Evolutionary conservation across 2,329 filamentous ascomycete species (phyloP).

Genomic region (Coniella lustricola): DNA sequence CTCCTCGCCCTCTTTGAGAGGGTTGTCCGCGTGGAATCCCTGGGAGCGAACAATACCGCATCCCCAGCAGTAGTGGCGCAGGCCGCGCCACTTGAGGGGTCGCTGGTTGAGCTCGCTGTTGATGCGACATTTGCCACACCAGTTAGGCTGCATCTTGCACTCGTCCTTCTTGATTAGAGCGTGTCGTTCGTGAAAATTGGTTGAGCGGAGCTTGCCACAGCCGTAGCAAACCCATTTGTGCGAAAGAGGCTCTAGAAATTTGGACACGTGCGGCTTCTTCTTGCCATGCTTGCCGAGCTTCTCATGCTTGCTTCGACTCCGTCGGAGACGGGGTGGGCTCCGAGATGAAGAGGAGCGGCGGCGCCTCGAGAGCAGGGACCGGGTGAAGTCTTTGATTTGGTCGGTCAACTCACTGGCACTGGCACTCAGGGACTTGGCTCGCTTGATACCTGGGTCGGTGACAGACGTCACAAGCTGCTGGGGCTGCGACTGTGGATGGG

Average conservation of each 20-base stretch:
- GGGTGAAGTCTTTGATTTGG: constrained; percentile 5
- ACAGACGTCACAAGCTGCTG: not conserved
- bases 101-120: constrained; percentile 1
- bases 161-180: constrained; percentile 25
- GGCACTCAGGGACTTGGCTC: not conserved
- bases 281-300: constrained; percentile 13
- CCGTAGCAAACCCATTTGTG: constrained; percentile 33
- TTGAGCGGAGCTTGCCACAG: constrained; percentile 34
- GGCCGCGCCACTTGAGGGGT: constrained; percentile 6
- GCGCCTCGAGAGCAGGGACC: not conserved
- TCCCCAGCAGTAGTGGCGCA: constrained; percentile 15
- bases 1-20: not conserved
- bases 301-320: constrained; percentile 8
- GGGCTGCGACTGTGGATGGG: no score
- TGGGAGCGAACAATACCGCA: constrained; percentile 15
- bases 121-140: constrained; percentile 30
- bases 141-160: constrained; percentile 26
- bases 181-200: constrained; percentile 30
- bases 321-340: not conserved
- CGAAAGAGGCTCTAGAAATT: constrained; percentile 7
- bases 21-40: constrained; percentile 13
- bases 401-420: not conserved
- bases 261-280: constrained; percentile 1
- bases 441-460: not conserved
- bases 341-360: constrained; percentile 2